These are phyloP conservation scores for Corylus americana DNA, from an alignment of 306 rosid genomes.

Conservation along the genomic window DNA sequence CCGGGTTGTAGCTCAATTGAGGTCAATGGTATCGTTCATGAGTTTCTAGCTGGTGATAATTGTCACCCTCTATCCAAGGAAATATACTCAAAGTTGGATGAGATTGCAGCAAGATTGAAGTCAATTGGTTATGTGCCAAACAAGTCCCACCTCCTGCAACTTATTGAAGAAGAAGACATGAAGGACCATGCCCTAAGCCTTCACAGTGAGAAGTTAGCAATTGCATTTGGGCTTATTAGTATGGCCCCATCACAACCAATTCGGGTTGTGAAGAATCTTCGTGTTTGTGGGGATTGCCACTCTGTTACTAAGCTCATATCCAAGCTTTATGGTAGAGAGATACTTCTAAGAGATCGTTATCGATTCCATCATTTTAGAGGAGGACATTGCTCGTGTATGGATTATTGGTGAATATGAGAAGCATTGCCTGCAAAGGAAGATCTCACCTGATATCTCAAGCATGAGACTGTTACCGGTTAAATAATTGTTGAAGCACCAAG, in stretches of 20 bases:
- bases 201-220: conserved; percentile 66
- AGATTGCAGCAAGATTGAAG: conserved; percentile 50
- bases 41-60: conserved; percentile 58
- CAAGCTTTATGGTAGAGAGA: conserved; percentile 46
- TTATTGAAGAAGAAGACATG: conserved; percentile 58
- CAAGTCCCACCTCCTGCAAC: conserved; percentile 50
- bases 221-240: conserved; percentile 60
- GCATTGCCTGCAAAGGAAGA: conserved; percentile 3
- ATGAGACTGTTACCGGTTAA: neutral
- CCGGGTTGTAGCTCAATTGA: conserved; percentile 62
- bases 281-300: conserved; percentile 64
- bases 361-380: conserved; percentile 63
- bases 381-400: conserved; percentile 62
- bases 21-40: conserved; percentile 46
- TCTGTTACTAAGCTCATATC: conserved; percentile 62
- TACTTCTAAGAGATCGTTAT: conserved; percentile 60
- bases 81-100: conserved; percentile 57
- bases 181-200: conserved; percentile 53
- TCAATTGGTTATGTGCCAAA: conserved; percentile 51
- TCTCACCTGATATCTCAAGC: neutral
- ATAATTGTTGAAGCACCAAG: neutral
- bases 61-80: conserved; percentile 48
- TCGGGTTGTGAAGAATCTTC: conserved; percentile 67
- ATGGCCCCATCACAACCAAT: conserved; percentile 50
- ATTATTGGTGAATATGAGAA: conserved; percentile 47